Percentiles rank a stretch among this genome's conserved stretches.
Conservation (phyloP, 2,329 filamentous ascomycete species). For the Magnaporthiopsis incrustans region DNA sequence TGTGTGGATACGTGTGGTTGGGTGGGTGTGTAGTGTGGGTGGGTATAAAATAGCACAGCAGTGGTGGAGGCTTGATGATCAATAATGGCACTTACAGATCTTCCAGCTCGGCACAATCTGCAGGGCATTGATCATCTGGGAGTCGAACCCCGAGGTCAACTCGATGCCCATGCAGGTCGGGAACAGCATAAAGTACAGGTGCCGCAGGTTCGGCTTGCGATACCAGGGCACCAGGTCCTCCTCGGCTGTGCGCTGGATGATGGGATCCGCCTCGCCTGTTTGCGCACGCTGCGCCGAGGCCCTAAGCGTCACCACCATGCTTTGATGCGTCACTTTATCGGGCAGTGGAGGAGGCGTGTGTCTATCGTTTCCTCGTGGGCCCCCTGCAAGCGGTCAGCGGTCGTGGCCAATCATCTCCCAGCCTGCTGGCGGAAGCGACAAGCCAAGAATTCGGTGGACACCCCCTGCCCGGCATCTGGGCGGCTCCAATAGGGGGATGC, state of each 20-base stretch:
- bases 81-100: conserved; percentile 19
- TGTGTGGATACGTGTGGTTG: neutral
- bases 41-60: neutral
- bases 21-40: neutral
- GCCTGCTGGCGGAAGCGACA: neutral
- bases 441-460: neutral
- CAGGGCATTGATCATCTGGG: conserved; percentile 31
- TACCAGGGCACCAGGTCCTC: conserved; percentile 40
- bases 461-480: neutral
- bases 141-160: conserved; percentile 50
- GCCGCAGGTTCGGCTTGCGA: conserved; percentile 46
- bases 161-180: conserved; percentile 52
- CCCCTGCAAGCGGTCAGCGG: neutral
- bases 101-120: conserved; percentile 29
- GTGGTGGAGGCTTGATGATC: too few species aligned
- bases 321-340: too few species aligned
- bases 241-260: conserved; percentile 32
- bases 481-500: neutral
- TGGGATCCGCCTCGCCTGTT: conserved; percentile 12
- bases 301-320: neutral
- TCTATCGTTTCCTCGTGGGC: neutral
- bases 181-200: conserved; percentile 47
- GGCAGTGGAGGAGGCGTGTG: neutral
- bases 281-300: neutral
- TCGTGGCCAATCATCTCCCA: neutral